A percentile compares a stretch with the other conserved stretches of the same genome.
These are phyloP conservation scores for Ustilaginoidea virens DNA, from an alignment of 2,329 filamentous ascomycete genomes.

Conservation along the genomic window DNA sequence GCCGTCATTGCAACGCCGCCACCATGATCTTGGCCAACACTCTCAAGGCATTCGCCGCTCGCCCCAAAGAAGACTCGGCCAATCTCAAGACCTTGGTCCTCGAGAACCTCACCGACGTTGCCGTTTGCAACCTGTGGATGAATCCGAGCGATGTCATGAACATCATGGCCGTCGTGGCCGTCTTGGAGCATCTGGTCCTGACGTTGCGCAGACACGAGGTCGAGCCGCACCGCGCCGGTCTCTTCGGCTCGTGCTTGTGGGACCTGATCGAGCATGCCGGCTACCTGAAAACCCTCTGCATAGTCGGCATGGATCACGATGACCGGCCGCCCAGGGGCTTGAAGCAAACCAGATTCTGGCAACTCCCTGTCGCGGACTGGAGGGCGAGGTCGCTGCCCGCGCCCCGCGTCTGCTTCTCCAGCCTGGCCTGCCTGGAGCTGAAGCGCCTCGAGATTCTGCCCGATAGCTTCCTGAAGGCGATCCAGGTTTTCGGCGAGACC, in stretches of 20 bases:
- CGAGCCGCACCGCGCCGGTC: slow-evolving; percentile 15
- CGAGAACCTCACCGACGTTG: slow-evolving; percentile 33
- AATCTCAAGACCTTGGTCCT: slow-evolving; percentile 29
- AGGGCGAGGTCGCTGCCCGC: slow-evolving; percentile 21
- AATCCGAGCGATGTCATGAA: slow-evolving; percentile 36
- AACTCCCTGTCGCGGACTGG: slow-evolving; percentile 24
- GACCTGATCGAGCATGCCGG: slow-evolving; percentile 29
- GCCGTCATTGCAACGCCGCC: slow-evolving; percentile 26
- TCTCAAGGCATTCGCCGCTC: slow-evolving; percentile 29
- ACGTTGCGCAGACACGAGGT: slow-evolving; percentile 29
- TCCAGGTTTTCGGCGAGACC: slow-evolving; percentile 19
- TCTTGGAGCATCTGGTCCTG: slow-evolving; percentile 29
- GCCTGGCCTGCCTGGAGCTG: slow-evolving; percentile 27
- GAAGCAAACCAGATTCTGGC: slow-evolving; percentile 21
- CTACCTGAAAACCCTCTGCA: slow-evolving; percentile 28
- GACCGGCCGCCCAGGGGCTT: slow-evolving; percentile 20
- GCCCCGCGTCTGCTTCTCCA: slow-evolving; percentile 19
- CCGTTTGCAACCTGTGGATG: slow-evolving; percentile 31
- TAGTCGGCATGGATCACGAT: slow-evolving; percentile 29
- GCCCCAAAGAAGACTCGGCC: slow-evolving; percentile 27
- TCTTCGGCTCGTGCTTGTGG: slow-evolving; percentile 32
- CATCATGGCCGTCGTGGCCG: slow-evolving; percentile 25
- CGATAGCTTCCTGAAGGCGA: slow-evolving; percentile 18
- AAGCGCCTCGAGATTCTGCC: slow-evolving; percentile 24
- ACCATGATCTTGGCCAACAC: slow-evolving; percentile 38